Evolutionary conservation across 1,139 yeast genomes (phyloP).

Genomic region (Petasospora fabianii): DNA sequence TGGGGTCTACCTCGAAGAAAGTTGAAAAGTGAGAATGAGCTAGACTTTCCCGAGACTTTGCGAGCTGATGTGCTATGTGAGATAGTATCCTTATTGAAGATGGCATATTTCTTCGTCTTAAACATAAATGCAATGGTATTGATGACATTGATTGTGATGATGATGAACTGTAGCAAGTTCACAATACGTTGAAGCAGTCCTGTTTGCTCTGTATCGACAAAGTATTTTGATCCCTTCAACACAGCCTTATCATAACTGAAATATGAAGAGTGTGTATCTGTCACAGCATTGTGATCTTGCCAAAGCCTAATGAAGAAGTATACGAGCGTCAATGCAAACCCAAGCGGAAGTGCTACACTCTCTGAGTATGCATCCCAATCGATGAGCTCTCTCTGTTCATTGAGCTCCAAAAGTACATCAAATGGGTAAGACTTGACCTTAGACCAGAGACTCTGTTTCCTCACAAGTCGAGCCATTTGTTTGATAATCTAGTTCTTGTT

Average conservation of each 20-base stretch:
- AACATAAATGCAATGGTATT: slow-evolving; percentile 21
- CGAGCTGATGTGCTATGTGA: slow-evolving; percentile 23
- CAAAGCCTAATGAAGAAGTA: slow-evolving; percentile 31
- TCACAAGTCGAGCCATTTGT: slow-evolving; percentile 12
- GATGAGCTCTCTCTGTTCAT: slow-evolving; percentile 51
- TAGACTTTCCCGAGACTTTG: slow-evolving; percentile 17
- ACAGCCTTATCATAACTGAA: slow-evolving; percentile 27
- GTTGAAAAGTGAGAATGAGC: slow-evolving; percentile 1
- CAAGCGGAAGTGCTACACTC: slow-evolving; percentile 46
- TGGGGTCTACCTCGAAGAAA: slow-evolving; percentile 1
- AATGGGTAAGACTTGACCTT: slow-evolving; percentile 50
- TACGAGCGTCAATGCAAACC: slow-evolving; percentile 35
- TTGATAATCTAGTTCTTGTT: no score
- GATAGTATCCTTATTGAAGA: slow-evolving; percentile 25
- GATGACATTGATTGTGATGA: slow-evolving; percentile 18
- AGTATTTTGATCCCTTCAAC: slow-evolving; percentile 28
- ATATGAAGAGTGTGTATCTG: slow-evolving; percentile 23
- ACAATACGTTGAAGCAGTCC: slow-evolving; percentile 10
- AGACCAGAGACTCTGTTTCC: slow-evolving; percentile 29
- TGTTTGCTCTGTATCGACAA: slow-evolving; percentile 17
- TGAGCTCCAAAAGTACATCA: slow-evolving; percentile 49
- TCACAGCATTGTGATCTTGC: slow-evolving; percentile 30
- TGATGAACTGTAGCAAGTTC: slow-evolving; percentile 10
- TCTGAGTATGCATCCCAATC: slow-evolving; percentile 62
- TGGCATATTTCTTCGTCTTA: slow-evolving; percentile 23